Evolutionary conservation across 495 filamentous ascomycete genomes (phyloP), one percentile per base, ranked within the genome.

Genomic region (Saxophila tyrrhenica): DNA sequence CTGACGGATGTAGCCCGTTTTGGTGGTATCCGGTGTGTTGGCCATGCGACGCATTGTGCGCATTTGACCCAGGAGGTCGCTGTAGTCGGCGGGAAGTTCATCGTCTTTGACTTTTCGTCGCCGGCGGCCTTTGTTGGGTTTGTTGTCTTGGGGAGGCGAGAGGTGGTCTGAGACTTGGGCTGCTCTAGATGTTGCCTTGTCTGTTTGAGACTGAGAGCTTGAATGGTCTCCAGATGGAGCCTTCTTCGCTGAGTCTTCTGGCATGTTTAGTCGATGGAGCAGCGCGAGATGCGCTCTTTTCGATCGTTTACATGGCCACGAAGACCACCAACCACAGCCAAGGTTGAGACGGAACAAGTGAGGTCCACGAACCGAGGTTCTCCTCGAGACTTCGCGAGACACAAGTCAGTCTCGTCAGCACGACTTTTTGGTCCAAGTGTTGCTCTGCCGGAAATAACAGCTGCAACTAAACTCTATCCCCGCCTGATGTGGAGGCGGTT

Each of bases 1-100:
- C 62, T 83, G 78, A 1, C 78, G 72, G 15, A 77, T 57, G 50
- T 81, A 82, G 16, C 78, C 79, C 48, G 74, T 69, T 55, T 75
- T 73, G 20, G 67, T 73, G 1, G 68, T 62, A 46, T 81, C 71
- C 10, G 79, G 78, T 0, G 70, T 80, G 35, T 66, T 66, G 8
- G 80, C 78, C 38, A 81, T 74, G 15, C 52, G 64, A 42, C 69
- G 65, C 1, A 83, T 72, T 0, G 69, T 64, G 23, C 67, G 50
- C 8, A 83, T 73, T 61, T 80, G 75, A 19, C 59, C 62, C 2
- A 80, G 73, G 32, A 81, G 73, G 64, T 83, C 79, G 16, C 75
- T 77, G 64, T 82, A 80, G 61, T 83, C 78, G 52, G 75, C 72
- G 17, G 80, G 80, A 0, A 79, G 69, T 3, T 64, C 64, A 51